phyloP scores from a whole-genome alignment of 805 yeast genomes.

The Brettanomyces naardenensis region DNA sequence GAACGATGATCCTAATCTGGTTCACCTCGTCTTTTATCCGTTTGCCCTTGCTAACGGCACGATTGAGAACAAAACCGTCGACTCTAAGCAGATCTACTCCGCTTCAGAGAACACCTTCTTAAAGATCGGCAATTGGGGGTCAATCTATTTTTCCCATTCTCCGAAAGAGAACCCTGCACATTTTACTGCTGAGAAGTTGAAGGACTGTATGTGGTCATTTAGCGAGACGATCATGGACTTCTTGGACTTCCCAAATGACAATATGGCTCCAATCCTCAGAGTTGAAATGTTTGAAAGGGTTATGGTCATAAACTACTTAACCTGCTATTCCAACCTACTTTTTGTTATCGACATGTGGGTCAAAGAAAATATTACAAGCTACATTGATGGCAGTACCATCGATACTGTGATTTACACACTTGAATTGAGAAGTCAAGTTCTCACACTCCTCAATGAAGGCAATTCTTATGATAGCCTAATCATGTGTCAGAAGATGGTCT shows the following conservation, averaged over 20 bases:
- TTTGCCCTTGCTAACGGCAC: slow-evolving; percentile 14
- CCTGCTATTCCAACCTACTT: slow-evolving; percentile 13
- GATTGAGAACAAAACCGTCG: slow-evolving; percentile 11
- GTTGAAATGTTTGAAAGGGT: slow-evolving; percentile 17
- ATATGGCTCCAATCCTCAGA: slow-evolving; percentile 18
- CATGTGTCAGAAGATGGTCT: background rate
- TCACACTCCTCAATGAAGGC: background rate
- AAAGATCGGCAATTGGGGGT: slow-evolving; percentile 18
- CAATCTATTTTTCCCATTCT: slow-evolving; percentile 20
- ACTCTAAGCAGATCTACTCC: slow-evolving; percentile 11
- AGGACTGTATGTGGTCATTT: slow-evolving; percentile 21
- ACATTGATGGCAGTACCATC: slow-evolving; percentile 7
- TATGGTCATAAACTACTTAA: slow-evolving; percentile 16
- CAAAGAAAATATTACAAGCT: slow-evolving; percentile 5
- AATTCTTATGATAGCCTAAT: slow-evolving; percentile 3
- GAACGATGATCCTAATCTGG: background rate
- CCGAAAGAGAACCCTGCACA: background rate
- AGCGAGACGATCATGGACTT: slow-evolving; percentile 14
- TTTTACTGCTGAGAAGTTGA: background rate
- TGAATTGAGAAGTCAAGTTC: slow-evolving; percentile 10
- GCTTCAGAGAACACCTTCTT: slow-evolving; percentile 14
- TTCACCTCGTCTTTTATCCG: slow-evolving; percentile 20
- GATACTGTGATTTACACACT: slow-evolving; percentile 8
- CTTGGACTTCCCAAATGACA: slow-evolving; percentile 14
- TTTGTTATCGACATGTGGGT: slow-evolving; percentile 7